Conservation (phyloP, 2,329 filamentous ascomycete species). For the Claviceps maximensis region DNA sequence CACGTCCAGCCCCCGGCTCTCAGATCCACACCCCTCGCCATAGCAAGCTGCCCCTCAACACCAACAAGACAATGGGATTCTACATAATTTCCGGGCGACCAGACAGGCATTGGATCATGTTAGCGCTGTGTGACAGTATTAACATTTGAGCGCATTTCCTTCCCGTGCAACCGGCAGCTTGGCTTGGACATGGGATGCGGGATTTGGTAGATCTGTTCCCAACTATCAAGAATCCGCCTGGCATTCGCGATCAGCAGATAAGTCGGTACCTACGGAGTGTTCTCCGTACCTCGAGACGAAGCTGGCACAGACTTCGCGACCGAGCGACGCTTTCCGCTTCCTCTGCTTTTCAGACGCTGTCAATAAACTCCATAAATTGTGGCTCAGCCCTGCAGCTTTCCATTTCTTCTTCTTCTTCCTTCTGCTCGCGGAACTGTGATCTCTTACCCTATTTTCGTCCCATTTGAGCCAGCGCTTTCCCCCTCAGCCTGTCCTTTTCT, state of each 20-base stretch:
- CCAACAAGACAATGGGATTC: not conserved
- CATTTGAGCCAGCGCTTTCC: too few relatives aligned
- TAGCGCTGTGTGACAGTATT: too few relatives aligned
- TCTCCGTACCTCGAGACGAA: not conserved
- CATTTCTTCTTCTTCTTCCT: not conserved
- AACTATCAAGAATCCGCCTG: too few relatives aligned
- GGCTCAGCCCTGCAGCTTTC: not conserved
- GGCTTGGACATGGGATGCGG: too few relatives aligned
- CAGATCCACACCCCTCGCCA: not conserved
- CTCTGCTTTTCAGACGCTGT: not conserved
- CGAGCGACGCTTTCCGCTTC: too few relatives aligned
- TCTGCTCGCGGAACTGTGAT: too few relatives aligned
- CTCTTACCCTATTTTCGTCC: not conserved
- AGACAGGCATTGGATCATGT: not conserved
- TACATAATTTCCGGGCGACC: not conserved
- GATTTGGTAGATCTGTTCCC: too few relatives aligned
- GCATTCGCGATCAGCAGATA: too few relatives aligned
- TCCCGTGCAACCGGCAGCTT: too few relatives aligned
- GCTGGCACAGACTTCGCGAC: not conserved
- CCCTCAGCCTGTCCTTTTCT: too few relatives aligned
- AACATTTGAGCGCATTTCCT: too few relatives aligned
- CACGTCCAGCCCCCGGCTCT: not conserved
- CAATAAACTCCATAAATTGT: not conserved
- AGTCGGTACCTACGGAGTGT: not conserved
- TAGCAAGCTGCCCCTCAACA: not conserved